Evolutionary conservation across 345 rosid species (phyloP), one percentile per base, ranked within the genome.

Genomic region (Hypericum androsaemum): DNA sequence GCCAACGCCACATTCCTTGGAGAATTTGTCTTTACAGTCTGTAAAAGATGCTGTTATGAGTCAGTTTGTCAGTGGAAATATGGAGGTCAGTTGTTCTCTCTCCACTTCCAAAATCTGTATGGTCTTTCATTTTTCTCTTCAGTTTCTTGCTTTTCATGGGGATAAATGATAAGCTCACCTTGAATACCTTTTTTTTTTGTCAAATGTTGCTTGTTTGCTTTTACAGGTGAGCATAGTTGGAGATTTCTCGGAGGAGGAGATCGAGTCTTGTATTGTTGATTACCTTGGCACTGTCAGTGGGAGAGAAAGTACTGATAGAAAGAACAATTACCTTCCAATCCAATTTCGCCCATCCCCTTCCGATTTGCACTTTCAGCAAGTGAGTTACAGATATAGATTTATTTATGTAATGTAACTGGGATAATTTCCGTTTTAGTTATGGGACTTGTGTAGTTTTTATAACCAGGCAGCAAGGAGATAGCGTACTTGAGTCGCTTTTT

Each of bases 21-120:
- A 85, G 66, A 83, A 69, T 75, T 73, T 94, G 62, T 71, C 78
- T 47, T 70, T 94, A 59, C 67, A 78, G 47, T 64, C 90, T 5
- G 99, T 94, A 51, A 80, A 75, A 74, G 88, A 86, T 60, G 99
- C 97, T 6, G 92, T 86, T 45, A 94, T 94, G 99, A 80, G 76
- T 71, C 97, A 94, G 68, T 86, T 94, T 74, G 77, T 86, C 37
- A 94, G 86, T 66, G 78, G 75, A 62, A 94, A 94, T 72, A 86
- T 94, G 97, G 99, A 94, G 97, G 99, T 79, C 50, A 32, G 60
- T 61, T n/a, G n/a, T n/a, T 35, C 51, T 50, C 47, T 56, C 9
- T 48, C 52, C 39, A 22, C 32, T 1, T 22, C 32, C 32, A 22
- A 22, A 22, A 22, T 22, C 32, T 22, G 32, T 1, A 22, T 22